Percentiles rank a stretch among this genome's conserved stretches.
phyloP scores from a whole-genome alignment of 352 stramenopile genomes.

The Phytophthora nicotianae region DNA sequence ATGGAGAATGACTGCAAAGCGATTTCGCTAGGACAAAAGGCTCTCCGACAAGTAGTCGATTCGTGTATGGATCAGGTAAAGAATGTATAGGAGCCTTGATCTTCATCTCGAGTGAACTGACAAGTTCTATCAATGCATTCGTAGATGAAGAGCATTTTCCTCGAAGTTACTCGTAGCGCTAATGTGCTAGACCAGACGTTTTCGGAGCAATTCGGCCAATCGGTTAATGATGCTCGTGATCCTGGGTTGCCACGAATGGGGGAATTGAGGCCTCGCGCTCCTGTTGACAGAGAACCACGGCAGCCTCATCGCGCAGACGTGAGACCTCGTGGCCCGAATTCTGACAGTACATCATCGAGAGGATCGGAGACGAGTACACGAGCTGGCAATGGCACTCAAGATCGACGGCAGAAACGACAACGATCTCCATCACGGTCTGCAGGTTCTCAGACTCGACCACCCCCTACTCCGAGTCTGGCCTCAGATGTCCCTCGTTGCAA shows the following conservation, averaged over 20 bases:
- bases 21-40: conserved; percentile 81
- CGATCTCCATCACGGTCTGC: conserved; percentile 12
- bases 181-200: conserved; percentile 92
- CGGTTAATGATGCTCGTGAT: conserved; percentile 23
- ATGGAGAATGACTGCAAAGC: conserved; percentile 94
- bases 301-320: conserved; percentile 3
- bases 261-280: conserved; percentile 1
- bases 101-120: conserved; percentile 7
- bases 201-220: conserved; percentile 84
- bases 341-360: conserved; percentile 13
- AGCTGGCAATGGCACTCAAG: conserved; percentile 7
- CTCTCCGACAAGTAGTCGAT: conserved; percentile 73
- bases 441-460: conserved; percentile 4
- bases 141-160: conserved; percentile 83
- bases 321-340: background rate
- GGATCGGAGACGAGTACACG: conserved; percentile 8
- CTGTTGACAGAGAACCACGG: conserved; percentile 6
- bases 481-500: conserved; percentile 47
- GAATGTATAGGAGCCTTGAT: background rate
- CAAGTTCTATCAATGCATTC: conserved; percentile 2
- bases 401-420: conserved; percentile 13
- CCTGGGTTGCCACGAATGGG: conserved; percentile 8
- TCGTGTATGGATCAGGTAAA: conserved; percentile 90
- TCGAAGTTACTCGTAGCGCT: conserved; percentile 74
- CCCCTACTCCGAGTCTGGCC: conserved; percentile 2